Evolutionary conservation across 164 flowering plant species (phyloP), one percentile per base, ranked within the genome.

Genomic region (Cinnamomum micranthum): DNA sequence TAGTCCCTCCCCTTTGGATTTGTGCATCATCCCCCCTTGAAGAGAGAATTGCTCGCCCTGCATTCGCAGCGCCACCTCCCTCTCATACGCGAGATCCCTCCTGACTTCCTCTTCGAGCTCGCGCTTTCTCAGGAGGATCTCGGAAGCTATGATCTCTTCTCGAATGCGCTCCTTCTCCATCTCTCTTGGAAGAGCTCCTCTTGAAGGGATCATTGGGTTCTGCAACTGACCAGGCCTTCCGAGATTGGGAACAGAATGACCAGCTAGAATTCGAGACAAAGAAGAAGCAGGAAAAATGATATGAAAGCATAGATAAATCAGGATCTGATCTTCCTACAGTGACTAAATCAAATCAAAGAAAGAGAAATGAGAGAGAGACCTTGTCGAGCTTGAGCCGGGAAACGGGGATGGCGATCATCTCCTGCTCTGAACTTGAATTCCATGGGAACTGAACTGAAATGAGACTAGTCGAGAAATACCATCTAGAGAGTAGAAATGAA

Each of bases 81-180:
- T 60, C 78, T 85, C 85, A 69, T 82, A 62, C 19, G 73, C 77
- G 17, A 82, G 2, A 50, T 84, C 87, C 63, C 81, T 76, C 68
- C 85, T 73, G 24, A 82, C 85, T 64, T 85, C 87, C 6, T 76
- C 82, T 62, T 82, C 87, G 17, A 85, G 73, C 35, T 70, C 75
- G 9, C 79, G 75, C 76, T 31, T 31, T 31, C 76, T 77, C 11
- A 77, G 66, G 0, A 69, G 15, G 22, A 75, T 50, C 75, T 85
- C 85, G 28, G 59, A 68, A 1, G 80, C 84, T 6, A 81, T 52
- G 58, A 82, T 81, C 77, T 85, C 82, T 15, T 81, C 81, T 25
- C 85, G 77, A 4, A 82, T 82, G 64, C 73, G 60, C 72, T 75
- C 77, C 60, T 85, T 82, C 74, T 85, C 87, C 4, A 71, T 4